Evolutionary conservation across 2,329 filamentous ascomycete genomes (phyloP).

Genomic region (Amesomyces nigricolor): DNA sequence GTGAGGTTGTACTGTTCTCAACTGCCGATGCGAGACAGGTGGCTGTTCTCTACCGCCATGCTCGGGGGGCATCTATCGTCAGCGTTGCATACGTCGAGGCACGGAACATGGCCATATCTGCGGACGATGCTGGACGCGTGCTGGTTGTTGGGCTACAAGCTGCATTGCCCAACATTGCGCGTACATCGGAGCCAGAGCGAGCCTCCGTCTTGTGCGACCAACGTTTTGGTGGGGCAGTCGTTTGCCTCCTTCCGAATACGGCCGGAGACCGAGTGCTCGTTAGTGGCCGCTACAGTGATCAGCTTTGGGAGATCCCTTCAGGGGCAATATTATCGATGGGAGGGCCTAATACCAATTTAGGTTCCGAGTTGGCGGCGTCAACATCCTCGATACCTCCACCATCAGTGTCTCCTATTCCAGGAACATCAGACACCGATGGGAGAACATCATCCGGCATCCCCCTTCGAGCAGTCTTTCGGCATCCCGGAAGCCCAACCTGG

Average conservation of each 20-base stretch:
- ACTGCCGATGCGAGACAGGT: constrained; percentile 17
- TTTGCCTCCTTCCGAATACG: constrained; percentile 18
- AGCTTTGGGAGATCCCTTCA: constrained; percentile 26
- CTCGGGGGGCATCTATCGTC: constrained; percentile 19
- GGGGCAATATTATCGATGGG: background rate
- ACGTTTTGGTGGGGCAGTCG: constrained; percentile 17
- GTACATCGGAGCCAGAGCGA: background rate
- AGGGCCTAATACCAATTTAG: background rate
- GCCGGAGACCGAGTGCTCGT: constrained; percentile 24
- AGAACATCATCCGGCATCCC: background rate
- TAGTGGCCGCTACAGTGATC: constrained; percentile 16
- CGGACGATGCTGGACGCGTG: constrained; percentile 27
- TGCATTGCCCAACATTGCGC: background rate
- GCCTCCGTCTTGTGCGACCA: constrained; percentile 17
- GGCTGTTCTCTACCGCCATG: constrained; percentile 25
- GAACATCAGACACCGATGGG: background rate
- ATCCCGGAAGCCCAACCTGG: constrained; percentile 16
- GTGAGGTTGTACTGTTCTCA: constrained; percentile 26
- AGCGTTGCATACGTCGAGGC: constrained; percentile 21
- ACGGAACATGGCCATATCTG: constrained; percentile 25
- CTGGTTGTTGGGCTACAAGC: constrained; percentile 21
- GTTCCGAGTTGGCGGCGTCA: background rate
- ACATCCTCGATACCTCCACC: background rate
- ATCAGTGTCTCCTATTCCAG: background rate
- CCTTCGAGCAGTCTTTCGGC: constrained; percentile 7